Conservation (phyloP, 345 rosid genomes). For the Eucalyptus pumila region DNA sequence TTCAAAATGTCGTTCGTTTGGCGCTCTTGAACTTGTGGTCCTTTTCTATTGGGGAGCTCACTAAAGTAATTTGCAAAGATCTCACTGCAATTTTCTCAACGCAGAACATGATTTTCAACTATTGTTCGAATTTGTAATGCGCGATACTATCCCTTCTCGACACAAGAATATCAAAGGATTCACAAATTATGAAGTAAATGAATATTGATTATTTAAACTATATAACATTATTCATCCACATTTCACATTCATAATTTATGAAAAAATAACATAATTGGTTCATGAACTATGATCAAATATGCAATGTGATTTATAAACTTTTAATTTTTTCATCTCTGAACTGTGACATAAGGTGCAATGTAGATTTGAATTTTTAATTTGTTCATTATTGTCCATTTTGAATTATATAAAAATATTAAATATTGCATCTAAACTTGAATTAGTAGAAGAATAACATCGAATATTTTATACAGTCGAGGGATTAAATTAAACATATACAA, state of each 20-base stretch:
- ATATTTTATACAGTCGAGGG: too few species aligned
- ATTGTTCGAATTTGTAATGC: background rate
- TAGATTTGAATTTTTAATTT: too few species aligned
- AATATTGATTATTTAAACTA: background rate
- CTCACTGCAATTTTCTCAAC: background rate
- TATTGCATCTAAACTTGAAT: too few species aligned
- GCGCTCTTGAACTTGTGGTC: background rate
- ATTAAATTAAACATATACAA: too few species aligned
- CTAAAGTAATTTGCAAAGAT: background rate
- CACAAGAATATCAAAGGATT: background rate
- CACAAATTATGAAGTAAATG: background rate
- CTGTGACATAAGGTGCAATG: accelerated
- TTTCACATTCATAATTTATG: too few species aligned
- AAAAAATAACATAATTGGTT: accelerated
- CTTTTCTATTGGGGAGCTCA: background rate
- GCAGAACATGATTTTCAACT: background rate
- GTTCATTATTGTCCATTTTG: too few species aligned
- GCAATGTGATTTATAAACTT: too few species aligned
- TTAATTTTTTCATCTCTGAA: accelerated
- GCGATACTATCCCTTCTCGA: background rate
- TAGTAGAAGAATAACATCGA: too few species aligned
- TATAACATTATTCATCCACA: background rate
- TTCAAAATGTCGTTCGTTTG: background rate
- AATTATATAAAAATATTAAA: too few species aligned
- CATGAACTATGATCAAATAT: accelerated